Percentiles rank a stretch among this genome's conserved stretches.
Conservation (phyloP, 1,284 basidiomycete species). For the Leccinum huronense region DNA sequence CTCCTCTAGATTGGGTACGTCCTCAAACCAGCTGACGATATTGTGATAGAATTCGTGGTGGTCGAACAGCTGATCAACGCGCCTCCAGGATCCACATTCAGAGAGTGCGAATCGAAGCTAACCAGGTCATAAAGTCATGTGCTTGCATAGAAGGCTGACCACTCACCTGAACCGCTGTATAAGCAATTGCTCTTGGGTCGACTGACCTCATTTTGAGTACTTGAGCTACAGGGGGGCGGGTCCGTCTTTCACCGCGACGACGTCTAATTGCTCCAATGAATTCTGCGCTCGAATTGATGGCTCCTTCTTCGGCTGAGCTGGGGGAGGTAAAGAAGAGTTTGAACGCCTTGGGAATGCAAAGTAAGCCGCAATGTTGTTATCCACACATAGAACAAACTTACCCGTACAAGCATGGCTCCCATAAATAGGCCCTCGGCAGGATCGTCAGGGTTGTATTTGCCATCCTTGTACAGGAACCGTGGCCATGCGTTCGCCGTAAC, state of each 20-base stretch:
- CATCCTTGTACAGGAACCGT: constrained; percentile 7
- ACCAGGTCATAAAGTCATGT: neutral
- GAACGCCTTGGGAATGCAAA: neutral
- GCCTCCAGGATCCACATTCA: neutral
- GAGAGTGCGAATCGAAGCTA: neutral
- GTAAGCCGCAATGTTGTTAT: neutral
- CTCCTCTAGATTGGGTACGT: neutral
- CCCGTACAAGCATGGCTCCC: neutral
- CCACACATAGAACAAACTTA: neutral
- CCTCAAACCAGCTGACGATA: neutral
- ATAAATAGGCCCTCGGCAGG: constrained; percentile 12
- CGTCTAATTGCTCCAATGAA: neutral
- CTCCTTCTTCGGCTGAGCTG: neutral
- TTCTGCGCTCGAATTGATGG: too few relatives aligned
- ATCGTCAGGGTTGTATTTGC: constrained; percentile 6
- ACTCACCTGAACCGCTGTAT: neutral
- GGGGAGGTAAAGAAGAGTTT: neutral
- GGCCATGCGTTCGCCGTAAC: constrained; percentile 15
- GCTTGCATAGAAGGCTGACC: too few relatives aligned
- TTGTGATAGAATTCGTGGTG: neutral
- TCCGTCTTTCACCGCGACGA: neutral
- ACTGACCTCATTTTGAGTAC: neutral
- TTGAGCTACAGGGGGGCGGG: neutral
- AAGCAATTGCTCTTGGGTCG: neutral
- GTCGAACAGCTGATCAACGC: neutral